phyloP scores from a whole-genome alignment of 2,329 filamentous ascomycete species.

The Whalleya microplaca region DNA sequence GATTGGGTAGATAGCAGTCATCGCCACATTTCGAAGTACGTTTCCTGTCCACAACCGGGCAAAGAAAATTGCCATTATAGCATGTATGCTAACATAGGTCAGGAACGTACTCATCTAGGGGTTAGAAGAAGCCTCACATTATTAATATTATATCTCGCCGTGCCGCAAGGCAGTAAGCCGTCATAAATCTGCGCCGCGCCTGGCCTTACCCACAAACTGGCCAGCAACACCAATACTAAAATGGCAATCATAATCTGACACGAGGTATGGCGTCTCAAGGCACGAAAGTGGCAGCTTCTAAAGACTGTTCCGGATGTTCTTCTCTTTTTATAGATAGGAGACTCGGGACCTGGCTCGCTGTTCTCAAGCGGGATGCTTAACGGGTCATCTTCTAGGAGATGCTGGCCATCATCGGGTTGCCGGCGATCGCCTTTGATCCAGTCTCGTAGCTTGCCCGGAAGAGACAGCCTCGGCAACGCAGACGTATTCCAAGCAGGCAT shows the following conservation, averaged over 20 bases:
- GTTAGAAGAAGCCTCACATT: slow-evolving; percentile 20
- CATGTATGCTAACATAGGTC: slow-evolving; percentile 30
- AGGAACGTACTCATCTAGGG: not conserved
- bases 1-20: slow-evolving; percentile 32
- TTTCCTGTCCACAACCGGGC: slow-evolving; percentile 31
- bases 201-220: slow-evolving; percentile 13
- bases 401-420: slow-evolving; percentile 20
- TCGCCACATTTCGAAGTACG: slow-evolving; percentile 34
- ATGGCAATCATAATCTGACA: slow-evolving; percentile 14
- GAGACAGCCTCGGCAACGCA: slow-evolving; percentile 5
- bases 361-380: slow-evolving; percentile 28
- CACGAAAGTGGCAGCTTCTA: not conserved
- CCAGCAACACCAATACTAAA: slow-evolving; percentile 23
- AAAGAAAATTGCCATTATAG: slow-evolving; percentile 33
- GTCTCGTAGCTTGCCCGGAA: slow-evolving; percentile 11
- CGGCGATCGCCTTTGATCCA: not conserved
- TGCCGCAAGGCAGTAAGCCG: slow-evolving; percentile 27
- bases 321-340: not conserved
- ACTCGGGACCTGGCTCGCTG: slow-evolving; percentile 4
- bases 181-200: slow-evolving; percentile 1
- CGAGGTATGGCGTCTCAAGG: slow-evolving; percentile 4
- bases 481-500: slow-evolving; percentile 11
- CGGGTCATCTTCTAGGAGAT: slow-evolving; percentile 29
- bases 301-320: slow-evolving; percentile 1
- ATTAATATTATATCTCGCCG: slow-evolving; percentile 25